These are phyloP conservation scores for Penicillium canariense DNA, from an alignment of 495 filamentous ascomycete species.

Conservation along the genomic window DNA sequence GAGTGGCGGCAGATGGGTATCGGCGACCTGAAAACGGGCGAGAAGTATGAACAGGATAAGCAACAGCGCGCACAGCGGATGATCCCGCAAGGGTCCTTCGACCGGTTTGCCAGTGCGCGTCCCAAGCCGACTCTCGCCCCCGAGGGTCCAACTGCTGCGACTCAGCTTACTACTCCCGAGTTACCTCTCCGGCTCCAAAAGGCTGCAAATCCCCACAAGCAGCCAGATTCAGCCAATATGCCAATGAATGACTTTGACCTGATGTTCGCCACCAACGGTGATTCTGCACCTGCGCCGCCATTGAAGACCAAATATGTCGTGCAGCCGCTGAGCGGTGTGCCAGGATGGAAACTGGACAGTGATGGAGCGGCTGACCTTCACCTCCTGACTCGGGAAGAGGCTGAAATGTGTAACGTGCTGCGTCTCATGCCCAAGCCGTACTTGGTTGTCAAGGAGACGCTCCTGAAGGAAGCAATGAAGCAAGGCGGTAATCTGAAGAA, in stretches of 20 bases:
- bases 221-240: conserved; percentile 30
- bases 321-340: conserved; percentile 51
- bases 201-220: conserved; percentile 32
- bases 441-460: conserved; percentile 84
- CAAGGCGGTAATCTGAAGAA: conserved; percentile 84
- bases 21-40: conserved; percentile 76
- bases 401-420: conserved; percentile 77
- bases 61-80: conserved; percentile 66
- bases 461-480: conserved; percentile 86
- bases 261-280: conserved; percentile 42
- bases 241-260: conserved; percentile 45
- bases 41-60: conserved; percentile 95
- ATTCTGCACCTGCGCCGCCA: conserved; percentile 42
- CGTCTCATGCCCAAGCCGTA: conserved; percentile 91
- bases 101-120: conserved; percentile 65
- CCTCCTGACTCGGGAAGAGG: conserved; percentile 79
- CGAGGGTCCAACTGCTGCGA: conserved; percentile 70
- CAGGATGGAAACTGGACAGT: conserved; percentile 66
- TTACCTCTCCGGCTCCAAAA: conserved; percentile 60
- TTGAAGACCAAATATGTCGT: conserved; percentile 47
- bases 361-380: conserved; percentile 80
- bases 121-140: conserved; percentile 54
- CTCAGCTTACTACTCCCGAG: conserved; percentile 72
- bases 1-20: conserved; percentile 89
- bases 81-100: conserved; percentile 71